A percentile compares a stretch with the other conserved stretches of the same genome.
phyloP scores from a whole-genome alignment of 306 rosid genomes.

The Parietaria judaica region DNA sequence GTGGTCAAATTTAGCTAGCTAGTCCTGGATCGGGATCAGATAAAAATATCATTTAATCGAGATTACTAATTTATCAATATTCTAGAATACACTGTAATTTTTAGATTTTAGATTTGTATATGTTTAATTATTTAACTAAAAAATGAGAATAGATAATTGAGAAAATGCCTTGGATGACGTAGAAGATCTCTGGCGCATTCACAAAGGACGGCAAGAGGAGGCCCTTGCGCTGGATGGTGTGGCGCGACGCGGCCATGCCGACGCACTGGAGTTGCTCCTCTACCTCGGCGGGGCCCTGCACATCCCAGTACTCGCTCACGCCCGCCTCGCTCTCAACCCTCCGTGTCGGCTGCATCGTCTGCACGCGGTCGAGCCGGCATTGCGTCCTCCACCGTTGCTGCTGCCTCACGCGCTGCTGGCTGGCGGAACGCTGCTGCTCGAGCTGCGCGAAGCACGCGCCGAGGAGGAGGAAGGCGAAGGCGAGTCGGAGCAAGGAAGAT shows the following conservation, averaged over 20 bases:
- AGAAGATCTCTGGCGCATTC: constrained; percentile 28
- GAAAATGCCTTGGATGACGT: constrained; percentile 24
- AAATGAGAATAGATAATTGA: not conserved
- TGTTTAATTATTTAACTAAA: not conserved
- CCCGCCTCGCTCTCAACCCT: constrained; percentile 32
- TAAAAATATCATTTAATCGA: too few relatives aligned
- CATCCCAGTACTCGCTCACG: constrained; percentile 36
- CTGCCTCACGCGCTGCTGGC: not conserved
- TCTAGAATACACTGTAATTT: too few relatives aligned
- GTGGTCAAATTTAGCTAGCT: too few relatives aligned
- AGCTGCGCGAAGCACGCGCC: not conserved
- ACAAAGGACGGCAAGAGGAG: constrained; percentile 36
- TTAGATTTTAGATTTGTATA: too few relatives aligned
- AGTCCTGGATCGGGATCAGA: too few relatives aligned
- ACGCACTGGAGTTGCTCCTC: constrained; percentile 29
- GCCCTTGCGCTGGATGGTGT: constrained; percentile 29
- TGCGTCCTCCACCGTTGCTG: not conserved
- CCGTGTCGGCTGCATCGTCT: constrained; percentile 30
- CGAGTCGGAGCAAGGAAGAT: not conserved
- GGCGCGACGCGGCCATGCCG: constrained; percentile 19
- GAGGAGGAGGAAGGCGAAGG: not conserved
- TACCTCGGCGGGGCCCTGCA: constrained; percentile 1
- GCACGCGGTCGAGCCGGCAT: constrained; percentile 26
- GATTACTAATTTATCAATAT: too few relatives aligned
- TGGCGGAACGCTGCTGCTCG: not conserved